Conservation (phyloP, 371 early-diverging fungal genomes). For the Lichtheimia ornata region DNA sequence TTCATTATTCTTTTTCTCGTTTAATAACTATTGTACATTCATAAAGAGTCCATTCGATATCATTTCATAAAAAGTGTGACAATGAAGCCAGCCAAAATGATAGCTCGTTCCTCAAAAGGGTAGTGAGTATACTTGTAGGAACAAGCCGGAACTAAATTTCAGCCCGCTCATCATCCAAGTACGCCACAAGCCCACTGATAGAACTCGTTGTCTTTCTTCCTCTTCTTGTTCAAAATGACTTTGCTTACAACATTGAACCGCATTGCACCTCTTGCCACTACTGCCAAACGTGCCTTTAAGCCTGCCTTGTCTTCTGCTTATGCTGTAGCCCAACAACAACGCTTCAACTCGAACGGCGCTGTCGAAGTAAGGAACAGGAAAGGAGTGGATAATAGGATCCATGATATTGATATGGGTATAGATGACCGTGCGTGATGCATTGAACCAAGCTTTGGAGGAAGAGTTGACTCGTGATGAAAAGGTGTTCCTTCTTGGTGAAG, state of each 20-base stretch:
- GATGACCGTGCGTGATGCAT: conserved; percentile 98
- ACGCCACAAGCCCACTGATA: too few species aligned
- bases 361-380: conserved; percentile 30
- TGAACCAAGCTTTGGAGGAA: conserved; percentile 98
- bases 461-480: conserved; percentile 93
- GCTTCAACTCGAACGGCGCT: conserved; percentile 41
- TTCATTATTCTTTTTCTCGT: too few species aligned
- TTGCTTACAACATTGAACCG: conserved; percentile 45
- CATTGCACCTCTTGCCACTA: conserved; percentile 43
- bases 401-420: conserved; percentile 22
- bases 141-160: too few species aligned
- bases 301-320: conserved; percentile 31
- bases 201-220: conserved; percentile 1
- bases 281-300: conserved; percentile 29
- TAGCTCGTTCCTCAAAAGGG: too few species aligned
- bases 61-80: too few species aligned
- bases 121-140: too few species aligned
- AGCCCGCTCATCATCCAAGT: too few species aligned
- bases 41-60: too few species aligned
- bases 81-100: too few species aligned
- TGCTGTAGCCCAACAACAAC: conserved; percentile 32
- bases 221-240: conserved; percentile 27
- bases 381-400: background rate
- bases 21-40: too few species aligned
- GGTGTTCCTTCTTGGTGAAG: conserved; percentile 98